Conservation (phyloP, 148 eudicot genomes). For the Vaccinium vitisidaea region DNA sequence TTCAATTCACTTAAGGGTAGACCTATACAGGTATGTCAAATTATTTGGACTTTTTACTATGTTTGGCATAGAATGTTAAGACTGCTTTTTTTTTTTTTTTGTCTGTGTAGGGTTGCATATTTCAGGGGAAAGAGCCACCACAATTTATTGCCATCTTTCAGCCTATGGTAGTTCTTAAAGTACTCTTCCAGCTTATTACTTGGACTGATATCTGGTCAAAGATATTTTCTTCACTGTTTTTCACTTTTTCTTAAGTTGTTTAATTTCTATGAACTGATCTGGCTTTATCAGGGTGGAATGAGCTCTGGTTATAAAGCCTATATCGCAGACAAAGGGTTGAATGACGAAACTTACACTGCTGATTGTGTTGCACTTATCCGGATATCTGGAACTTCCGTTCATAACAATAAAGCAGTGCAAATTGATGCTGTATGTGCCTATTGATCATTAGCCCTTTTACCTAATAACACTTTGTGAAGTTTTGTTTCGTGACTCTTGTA, state of each 20-base stretch:
- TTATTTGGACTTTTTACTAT: constrained; percentile 9
- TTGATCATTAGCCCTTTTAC: neutral
- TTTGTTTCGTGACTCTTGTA: neutral
- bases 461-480: neutral
- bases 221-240: constrained; percentile 8
- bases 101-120: constrained; percentile 67
- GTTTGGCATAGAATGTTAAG: neutral
- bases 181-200: constrained; percentile 26
- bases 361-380: constrained; percentile 75
- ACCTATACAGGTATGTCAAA: constrained; percentile 78
- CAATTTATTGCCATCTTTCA: constrained; percentile 89
- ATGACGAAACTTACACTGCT: constrained; percentile 83
- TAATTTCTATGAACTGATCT: constrained; percentile 15
- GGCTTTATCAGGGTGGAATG: constrained; percentile 69
- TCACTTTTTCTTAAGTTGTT: constrained; percentile 14
- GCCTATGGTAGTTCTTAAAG: constrained; percentile 97
- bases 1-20: constrained; percentile 90
- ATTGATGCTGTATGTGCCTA: constrained; percentile 71
- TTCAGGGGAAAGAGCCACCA: constrained; percentile 95
- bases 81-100: neutral
- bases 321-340: constrained; percentile 71
- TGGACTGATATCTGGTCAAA: neutral
- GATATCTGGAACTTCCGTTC: constrained; percentile 82
- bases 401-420: constrained; percentile 85
- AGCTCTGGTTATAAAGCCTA: constrained; percentile 85